Percentiles rank a stretch among this genome's conserved stretches.
These are phyloP conservation scores for Solanum paucissectum DNA, from an alignment of 257 asterid genomes.

Conservation along the genomic window DNA sequence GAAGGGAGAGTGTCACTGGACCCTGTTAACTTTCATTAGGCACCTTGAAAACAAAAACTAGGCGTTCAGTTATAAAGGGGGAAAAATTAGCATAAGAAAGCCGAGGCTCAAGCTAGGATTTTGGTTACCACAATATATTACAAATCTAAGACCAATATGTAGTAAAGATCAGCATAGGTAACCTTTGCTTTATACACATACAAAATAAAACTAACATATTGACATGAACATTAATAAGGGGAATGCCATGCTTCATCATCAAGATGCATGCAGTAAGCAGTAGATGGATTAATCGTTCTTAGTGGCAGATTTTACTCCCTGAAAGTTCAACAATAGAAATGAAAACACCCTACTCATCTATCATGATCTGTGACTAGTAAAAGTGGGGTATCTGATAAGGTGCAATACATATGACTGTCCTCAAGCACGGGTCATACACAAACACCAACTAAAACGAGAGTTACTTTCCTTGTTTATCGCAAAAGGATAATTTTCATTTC, in stretches of 20 bases:
- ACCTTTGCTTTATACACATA: background rate
- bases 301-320: background rate
- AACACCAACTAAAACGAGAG: background rate
- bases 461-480: background rate
- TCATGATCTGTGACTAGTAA: background rate
- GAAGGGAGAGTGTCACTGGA: background rate
- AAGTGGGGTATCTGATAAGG: background rate
- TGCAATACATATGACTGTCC: background rate
- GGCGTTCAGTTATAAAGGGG: background rate
- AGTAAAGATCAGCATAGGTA: background rate
- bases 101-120: background rate
- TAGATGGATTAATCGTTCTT: background rate
- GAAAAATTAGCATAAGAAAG: background rate
- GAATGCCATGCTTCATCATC: background rate
- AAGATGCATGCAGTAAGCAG: background rate
- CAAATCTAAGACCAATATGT: background rate
- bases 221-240: background rate
- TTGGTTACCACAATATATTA: background rate
- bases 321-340: background rate
- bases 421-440: background rate
- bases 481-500: background rate
- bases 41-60: background rate
- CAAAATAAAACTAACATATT: no score
- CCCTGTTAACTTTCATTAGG: background rate
- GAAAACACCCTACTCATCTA: background rate